Conservation (phyloP, 495 filamentous ascomycete species). For the Penicillium nucicola region DNA sequence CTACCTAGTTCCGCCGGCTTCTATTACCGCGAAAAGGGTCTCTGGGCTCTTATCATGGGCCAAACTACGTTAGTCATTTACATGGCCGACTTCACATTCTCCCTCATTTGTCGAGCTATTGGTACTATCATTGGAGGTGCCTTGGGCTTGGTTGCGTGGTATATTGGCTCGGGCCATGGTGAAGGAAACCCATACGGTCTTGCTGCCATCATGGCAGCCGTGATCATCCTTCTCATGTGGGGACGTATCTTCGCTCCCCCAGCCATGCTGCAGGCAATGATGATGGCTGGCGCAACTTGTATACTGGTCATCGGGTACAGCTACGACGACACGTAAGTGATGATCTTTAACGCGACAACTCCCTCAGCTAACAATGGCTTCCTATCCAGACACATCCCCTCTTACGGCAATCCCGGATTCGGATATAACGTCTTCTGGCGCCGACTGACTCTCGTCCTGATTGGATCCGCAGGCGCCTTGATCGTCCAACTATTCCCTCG, state of each 20-base stretch:
- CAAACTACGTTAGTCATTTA: conserved; percentile 42
- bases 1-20: conserved; percentile 41
- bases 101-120: conserved; percentile 26
- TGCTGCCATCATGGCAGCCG: conserved; percentile 31
- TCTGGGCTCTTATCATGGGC: conserved; percentile 47
- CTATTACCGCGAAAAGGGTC: conserved; percentile 42
- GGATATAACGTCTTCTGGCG: conserved; percentile 47
- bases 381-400: conserved; percentile 28
- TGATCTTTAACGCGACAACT: not conserved
- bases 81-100: conserved; percentile 44
- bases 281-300: conserved; percentile 41
- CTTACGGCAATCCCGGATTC: conserved; percentile 40
- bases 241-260: conserved; percentile 31
- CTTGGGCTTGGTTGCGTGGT: conserved; percentile 41
- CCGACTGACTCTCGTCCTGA: conserved; percentile 38
- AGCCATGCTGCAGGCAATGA: conserved; percentile 27
- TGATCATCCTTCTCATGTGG: conserved; percentile 37
- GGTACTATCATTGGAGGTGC: conserved; percentile 41
- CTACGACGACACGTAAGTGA: conserved; percentile 37
- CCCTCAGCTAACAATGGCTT: not conserved
- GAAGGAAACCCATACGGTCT: conserved; percentile 42
- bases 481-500: conserved; percentile 43
- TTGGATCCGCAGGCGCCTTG: conserved; percentile 35
- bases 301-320: conserved; percentile 40
- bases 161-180: conserved; percentile 43